These are phyloP conservation scores for Geotrichum restrictum DNA, from an alignment of 1,139 yeast species.

Conservation along the genomic window DNA sequence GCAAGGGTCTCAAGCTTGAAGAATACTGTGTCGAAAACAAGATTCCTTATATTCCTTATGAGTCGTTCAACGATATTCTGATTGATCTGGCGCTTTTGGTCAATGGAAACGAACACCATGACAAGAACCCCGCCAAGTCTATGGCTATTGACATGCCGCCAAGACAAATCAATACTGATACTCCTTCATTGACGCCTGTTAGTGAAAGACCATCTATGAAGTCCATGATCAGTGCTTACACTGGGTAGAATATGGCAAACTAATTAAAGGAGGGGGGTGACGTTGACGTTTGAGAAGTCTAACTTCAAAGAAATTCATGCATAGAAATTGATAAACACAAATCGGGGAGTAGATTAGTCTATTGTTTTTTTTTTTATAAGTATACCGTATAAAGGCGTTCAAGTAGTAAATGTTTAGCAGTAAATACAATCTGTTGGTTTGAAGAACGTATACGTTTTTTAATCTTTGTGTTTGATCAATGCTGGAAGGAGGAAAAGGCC, in stretches of 20 bases:
- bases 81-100: slow-evolving; percentile 37
- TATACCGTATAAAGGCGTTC: no score
- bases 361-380: neutral
- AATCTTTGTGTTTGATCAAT: no score
- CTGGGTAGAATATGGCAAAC: no score
- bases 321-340: neutral
- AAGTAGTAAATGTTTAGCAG: no score
- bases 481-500: no score
- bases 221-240: neutral
- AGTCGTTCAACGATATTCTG: slow-evolving; percentile 42
- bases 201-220: neutral
- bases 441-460: no score
- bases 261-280: no score
- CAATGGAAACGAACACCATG: slow-evolving; percentile 35
- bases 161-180: slow-evolving; percentile 1
- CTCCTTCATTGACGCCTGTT: neutral
- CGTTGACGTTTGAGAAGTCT: no score
- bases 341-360: neutral
- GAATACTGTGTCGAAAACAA: slow-evolving; percentile 42
- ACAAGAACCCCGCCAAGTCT: slow-evolving; percentile 1
- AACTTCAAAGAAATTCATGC: neutral
- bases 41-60: slow-evolving; percentile 44
- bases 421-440: no score
- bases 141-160: neutral
- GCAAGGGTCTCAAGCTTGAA: slow-evolving; percentile 43